Evolutionary conservation across 2,329 filamentous ascomycete genomes (phyloP).

Genomic region (Claviceps sp.): DNA sequence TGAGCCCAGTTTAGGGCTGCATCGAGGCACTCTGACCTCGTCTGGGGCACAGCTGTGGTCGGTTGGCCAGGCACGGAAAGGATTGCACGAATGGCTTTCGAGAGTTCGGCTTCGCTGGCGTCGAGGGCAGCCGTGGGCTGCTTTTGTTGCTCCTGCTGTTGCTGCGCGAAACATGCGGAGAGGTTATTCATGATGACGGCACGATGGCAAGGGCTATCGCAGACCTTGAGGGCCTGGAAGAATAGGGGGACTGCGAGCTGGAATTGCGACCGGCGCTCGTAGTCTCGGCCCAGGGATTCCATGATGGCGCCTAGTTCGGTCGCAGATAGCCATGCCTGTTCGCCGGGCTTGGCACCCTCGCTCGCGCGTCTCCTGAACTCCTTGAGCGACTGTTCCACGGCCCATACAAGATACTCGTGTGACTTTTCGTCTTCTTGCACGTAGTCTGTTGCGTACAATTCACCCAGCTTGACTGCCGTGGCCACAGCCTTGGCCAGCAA

Average conservation of each 20-base stretch:
- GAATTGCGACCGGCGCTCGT: slow-evolving; percentile 59
- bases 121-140: slow-evolving; percentile 24
- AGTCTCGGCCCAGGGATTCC: slow-evolving; percentile 65
- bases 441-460: slow-evolving; percentile 66
- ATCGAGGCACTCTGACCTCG: slow-evolving; percentile 48
- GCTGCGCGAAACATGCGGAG: slow-evolving; percentile 59
- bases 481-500: slow-evolving; percentile 62
- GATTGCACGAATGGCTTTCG: slow-evolving; percentile 13
- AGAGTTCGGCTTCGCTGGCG: slow-evolving; percentile 13
- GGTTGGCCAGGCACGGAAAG: slow-evolving; percentile 12
- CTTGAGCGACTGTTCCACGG: slow-evolving; percentile 64
- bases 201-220: slow-evolving; percentile 56
- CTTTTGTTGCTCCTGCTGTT: slow-evolving; percentile 13
- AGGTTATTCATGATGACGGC: slow-evolving; percentile 81
- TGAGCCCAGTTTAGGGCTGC: slow-evolving; percentile 66
- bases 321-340: slow-evolving; percentile 56
- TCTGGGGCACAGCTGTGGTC: slow-evolving; percentile 22
- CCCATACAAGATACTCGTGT: slow-evolving; percentile 61
- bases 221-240: slow-evolving; percentile 66
- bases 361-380: slow-evolving; percentile 57
- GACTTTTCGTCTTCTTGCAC: slow-evolving; percentile 61
- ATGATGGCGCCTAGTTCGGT: slow-evolving; percentile 62
- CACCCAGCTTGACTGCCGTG: slow-evolving; percentile 71
- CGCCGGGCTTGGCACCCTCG: slow-evolving; percentile 55
- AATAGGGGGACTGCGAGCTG: slow-evolving; percentile 78